Base-by-base conservation (phyloP, 495 filamentous ascomycete genomes). In the Cryomyces minteri region DNA sequence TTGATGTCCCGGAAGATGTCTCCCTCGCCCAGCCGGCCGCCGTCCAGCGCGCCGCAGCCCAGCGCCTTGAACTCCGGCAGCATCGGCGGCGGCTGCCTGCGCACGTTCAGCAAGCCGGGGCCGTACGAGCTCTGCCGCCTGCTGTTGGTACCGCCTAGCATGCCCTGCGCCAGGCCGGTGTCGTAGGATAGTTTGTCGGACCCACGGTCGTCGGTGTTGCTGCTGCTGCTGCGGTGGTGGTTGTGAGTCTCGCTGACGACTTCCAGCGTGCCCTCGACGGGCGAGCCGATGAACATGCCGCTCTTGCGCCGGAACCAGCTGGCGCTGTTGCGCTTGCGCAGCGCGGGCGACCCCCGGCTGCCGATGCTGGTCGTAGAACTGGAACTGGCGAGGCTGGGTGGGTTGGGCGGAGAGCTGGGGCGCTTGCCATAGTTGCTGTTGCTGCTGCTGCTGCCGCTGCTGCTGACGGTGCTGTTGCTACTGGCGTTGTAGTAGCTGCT, bases 221-320 rank as follows among this genome's bases (percentile, higher is more conserved):
- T n/a, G 28, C 14, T 32, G n/a, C 8, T 12, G 7, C 5, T 45
- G 9, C 14, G 9, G n/a, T 6, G 31, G 36, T 18, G 38, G 8
- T 33, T 31, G 14, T 40, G 8, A 25, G 32, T 42, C 44, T 54
- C 48, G 8, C 41, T 43, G 34, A 51, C 51, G 5, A 42, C 48
- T 7, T 47, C 49, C 41, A 57, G 46, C 25, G 50, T 52, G 7
- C 47, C 44, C 44, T 45, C 44, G 18, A 10, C 50, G 40, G 36
- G 30, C 33, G 37, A 52, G 52, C 30, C 57, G 32, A 37, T 45
- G 34, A 28, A 25, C 1, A 56, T 48, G 12, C 53, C 46, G 44
- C 61, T 63, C 55, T 59, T 63, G 36, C 61, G 49, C 54, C 47
- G 54, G 43, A 49, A 51, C 48, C 51, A 47, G 29, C 48, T 39